Percentiles rank a stretch among this genome's conserved stretches.
These are phyloP conservation scores for Colletotrichum tabaci DNA, from an alignment of 2,329 filamentous ascomycete species.

Conservation along the genomic window DNA sequence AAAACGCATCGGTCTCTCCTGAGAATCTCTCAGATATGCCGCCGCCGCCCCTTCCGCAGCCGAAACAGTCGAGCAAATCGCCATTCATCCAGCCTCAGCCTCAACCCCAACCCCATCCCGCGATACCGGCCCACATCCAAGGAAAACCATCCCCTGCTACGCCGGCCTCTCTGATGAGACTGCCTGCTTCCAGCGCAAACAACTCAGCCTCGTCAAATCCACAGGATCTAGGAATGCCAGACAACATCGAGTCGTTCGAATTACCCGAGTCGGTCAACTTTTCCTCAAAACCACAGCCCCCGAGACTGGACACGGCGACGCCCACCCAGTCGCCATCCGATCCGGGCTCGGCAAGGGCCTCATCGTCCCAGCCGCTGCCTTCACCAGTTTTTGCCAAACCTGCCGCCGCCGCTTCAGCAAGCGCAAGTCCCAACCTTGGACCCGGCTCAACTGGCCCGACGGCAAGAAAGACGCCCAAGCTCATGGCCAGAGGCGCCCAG, in stretches of 20 bases:
- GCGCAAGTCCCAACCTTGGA: slow-evolving; percentile 76
- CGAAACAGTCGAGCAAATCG: slow-evolving; percentile 75
- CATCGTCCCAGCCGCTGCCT: slow-evolving; percentile 64
- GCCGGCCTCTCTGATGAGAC: slow-evolving; percentile 89
- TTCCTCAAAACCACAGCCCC: slow-evolving; percentile 59
- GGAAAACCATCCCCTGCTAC: slow-evolving; percentile 78
- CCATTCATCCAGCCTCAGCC: slow-evolving; percentile 75
- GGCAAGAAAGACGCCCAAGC: slow-evolving; percentile 68
- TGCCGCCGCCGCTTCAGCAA: slow-evolving; percentile 65
- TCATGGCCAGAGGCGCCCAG: slow-evolving; percentile 72
- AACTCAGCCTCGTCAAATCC: slow-evolving; percentile 52
- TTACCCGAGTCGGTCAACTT: slow-evolving; percentile 80
- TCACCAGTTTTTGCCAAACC: slow-evolving; percentile 64
- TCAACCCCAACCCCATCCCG: slow-evolving; percentile 43
- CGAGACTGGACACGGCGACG: slow-evolving; percentile 67
- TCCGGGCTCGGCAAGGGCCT: slow-evolving; percentile 62
- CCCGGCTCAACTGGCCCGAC: slow-evolving; percentile 65
- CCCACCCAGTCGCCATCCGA: slow-evolving; percentile 60
- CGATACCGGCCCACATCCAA: slow-evolving; percentile 48
- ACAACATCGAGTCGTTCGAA: slow-evolving; percentile 71
- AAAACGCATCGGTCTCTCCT: slow-evolving; percentile 78
- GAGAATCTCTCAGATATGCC: slow-evolving; percentile 77
- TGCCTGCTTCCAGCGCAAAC: slow-evolving; percentile 70
- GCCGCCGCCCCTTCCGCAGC: slow-evolving; percentile 76
- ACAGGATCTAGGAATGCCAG: slow-evolving; percentile 59